Evolutionary conservation across 441 rosid species (phyloP).

Genomic region (Populus hybrid): DNA sequence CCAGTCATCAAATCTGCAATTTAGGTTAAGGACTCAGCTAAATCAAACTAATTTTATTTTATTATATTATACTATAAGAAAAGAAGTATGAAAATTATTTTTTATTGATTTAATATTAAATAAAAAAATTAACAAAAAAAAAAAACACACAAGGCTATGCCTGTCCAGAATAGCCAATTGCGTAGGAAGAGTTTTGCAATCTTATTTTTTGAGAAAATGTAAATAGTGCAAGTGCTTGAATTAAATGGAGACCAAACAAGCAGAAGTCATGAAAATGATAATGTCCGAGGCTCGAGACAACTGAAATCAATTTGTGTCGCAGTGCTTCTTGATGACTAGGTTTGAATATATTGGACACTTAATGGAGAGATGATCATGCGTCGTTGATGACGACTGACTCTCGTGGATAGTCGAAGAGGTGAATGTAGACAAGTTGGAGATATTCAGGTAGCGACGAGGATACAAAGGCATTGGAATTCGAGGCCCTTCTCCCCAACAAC

Average conservation of each 20-base stretch:
- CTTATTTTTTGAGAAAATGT: no score
- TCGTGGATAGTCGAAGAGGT: slow-evolving; percentile 9
- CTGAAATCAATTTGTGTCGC: background rate
- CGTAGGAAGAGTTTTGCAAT: no score
- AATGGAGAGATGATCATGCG: background rate
- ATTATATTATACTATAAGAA: no score
- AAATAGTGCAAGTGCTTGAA: no score
- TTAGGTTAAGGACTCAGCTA: fast-evolving
- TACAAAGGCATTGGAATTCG: slow-evolving; percentile 34
- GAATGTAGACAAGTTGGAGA: slow-evolving; percentile 42
- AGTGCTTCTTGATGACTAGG: background rate
- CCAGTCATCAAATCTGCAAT: fast-evolving
- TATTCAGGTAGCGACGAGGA: no score
- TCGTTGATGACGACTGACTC: background rate
- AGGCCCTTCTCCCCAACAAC: slow-evolving; percentile 1
- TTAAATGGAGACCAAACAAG: background rate
- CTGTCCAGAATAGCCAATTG: no score
- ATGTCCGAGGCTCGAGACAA: background rate
- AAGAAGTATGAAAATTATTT: no score
- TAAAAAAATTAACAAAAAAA: no score
- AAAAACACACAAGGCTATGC: no score
- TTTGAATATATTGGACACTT: background rate
- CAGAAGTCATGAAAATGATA: background rate
- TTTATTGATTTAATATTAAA: no score
- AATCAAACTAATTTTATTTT: no score